phyloP scores from a whole-genome alignment of 2,329 filamentous ascomycete species.

The Lojkania enalia region DNA sequence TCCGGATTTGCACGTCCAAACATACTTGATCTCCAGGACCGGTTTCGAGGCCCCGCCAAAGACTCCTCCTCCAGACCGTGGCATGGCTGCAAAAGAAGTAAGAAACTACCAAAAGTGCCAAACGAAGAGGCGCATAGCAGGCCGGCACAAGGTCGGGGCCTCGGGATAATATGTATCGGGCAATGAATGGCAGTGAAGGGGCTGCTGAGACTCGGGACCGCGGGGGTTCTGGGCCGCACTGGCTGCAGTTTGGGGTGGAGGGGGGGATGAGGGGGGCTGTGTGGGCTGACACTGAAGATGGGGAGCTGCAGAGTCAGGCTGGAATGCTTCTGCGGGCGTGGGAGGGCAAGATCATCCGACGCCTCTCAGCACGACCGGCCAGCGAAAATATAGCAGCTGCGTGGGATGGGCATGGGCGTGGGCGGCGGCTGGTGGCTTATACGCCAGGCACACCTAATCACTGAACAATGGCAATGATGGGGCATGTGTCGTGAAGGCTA shows the following conservation, averaged over 20 bases:
- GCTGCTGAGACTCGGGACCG: not conserved
- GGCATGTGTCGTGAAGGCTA: conserved; percentile 3
- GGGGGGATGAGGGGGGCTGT: conserved; percentile 12
- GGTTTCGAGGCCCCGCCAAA: conserved; percentile 42
- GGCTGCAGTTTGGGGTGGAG: conserved; percentile 5
- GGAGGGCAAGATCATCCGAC: conserved; percentile 12
- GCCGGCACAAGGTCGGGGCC: not conserved
- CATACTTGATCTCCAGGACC: conserved; percentile 50
- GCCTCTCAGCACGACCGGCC: not conserved
- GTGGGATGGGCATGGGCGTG: too few species aligned
- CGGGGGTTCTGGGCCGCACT: not conserved
- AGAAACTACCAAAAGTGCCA: conserved; percentile 15
- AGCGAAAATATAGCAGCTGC: conserved; percentile 12
- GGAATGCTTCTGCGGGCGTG: not conserved
- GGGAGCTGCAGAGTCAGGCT: not conserved
- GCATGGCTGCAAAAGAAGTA: conserved; percentile 35
- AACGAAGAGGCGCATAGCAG: conserved; percentile 12
- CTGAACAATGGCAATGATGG: too few species aligned
- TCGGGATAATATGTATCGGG: conserved; percentile 11
- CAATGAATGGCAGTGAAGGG: conserved; percentile 1
- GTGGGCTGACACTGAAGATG: conserved; percentile 1
- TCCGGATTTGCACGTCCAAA: conserved; percentile 2
- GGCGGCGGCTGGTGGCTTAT: conserved; percentile 2
- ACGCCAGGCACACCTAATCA: conserved; percentile 2
- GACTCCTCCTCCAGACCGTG: conserved; percentile 36